phyloP scores from a whole-genome alignment of 371 early-diverging fungal genomes.

The Circinella minor region DNA sequence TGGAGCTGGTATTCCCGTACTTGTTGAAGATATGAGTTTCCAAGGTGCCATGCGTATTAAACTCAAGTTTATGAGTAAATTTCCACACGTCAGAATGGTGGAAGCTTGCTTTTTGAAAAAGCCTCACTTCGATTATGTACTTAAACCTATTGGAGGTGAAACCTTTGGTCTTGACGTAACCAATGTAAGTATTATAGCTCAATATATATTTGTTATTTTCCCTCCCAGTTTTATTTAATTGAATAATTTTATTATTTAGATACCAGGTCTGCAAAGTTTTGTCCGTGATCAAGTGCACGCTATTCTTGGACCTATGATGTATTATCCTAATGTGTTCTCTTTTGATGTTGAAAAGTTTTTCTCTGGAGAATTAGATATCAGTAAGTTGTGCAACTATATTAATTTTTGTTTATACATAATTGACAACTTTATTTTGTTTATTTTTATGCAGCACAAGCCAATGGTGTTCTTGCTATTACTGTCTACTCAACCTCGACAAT shows the following conservation, averaged over 20 bases:
- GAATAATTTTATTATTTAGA: conserved; percentile 34
- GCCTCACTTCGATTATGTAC: conserved; percentile 92
- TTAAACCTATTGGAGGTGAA: conserved; percentile 93
- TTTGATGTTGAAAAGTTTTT: conserved; percentile 85
- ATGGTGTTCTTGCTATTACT: conserved; percentile 85
- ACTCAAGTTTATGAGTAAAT: conserved; percentile 83
- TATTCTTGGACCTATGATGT: conserved; percentile 81
- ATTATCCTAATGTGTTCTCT: conserved; percentile 81
- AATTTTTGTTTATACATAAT: too few species aligned
- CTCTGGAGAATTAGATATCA: conserved; percentile 64
- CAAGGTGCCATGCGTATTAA: conserved; percentile 82
- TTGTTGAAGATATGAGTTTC: conserved; percentile 93
- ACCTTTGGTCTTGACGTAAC: conserved; percentile 86
- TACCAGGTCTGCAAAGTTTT: conserved; percentile 83
- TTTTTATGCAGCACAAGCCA: conserved; percentile 60
- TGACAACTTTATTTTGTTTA: neutral
- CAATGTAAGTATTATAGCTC: conserved; percentile 46
- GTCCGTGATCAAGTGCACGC: conserved; percentile 81
- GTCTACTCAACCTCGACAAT: conserved; percentile 79
- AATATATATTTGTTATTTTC: too few species aligned
- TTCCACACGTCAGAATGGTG: conserved; percentile 90
- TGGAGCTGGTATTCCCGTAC: conserved; percentile 92
- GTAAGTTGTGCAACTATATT: conserved; percentile 22
- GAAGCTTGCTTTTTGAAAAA: conserved; percentile 88
- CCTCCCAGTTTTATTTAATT: neutral